A percentile compares a stretch with the other conserved stretches of the same genome.
phyloP scores from a whole-genome alignment of 2,329 filamentous ascomycete species.

The Exserohilum turcica region DNA sequence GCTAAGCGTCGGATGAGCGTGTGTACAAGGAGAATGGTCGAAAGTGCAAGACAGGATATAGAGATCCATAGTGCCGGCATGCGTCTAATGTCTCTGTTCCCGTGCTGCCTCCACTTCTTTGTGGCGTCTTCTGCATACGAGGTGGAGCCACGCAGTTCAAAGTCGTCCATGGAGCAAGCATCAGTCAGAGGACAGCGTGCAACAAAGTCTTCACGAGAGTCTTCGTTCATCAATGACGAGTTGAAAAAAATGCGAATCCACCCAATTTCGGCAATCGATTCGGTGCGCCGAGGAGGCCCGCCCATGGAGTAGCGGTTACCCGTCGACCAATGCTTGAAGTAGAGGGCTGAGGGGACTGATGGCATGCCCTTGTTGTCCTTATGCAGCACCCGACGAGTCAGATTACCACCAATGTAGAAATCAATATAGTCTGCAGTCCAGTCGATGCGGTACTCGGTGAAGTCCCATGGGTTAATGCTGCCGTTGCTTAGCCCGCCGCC shows the following conservation, averaged over 20 bases:
- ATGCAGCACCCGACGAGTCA: slow-evolving; percentile 42
- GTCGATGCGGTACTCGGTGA: slow-evolving; percentile 54
- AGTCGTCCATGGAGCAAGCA: slow-evolving; percentile 47
- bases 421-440: slow-evolving; percentile 53
- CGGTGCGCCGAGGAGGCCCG: slow-evolving; percentile 49
- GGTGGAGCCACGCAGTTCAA: slow-evolving; percentile 41
- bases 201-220: slow-evolving; percentile 11
- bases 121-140: slow-evolving; percentile 29
- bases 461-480: slow-evolving; percentile 50
- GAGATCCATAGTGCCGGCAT: slow-evolving; percentile 44
- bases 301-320: slow-evolving; percentile 53
- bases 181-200: slow-evolving; percentile 8
- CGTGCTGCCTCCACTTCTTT: slow-evolving; percentile 39
- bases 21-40: slow-evolving; percentile 38
- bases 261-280: slow-evolving; percentile 51
- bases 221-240: slow-evolving; percentile 48
- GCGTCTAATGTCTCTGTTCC: slow-evolving; percentile 26
- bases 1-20: slow-evolving; percentile 34
- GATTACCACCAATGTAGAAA: slow-evolving; percentile 51
- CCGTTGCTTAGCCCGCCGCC: slow-evolving; percentile 36
- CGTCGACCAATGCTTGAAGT: slow-evolving; percentile 57
- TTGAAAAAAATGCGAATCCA: slow-evolving; percentile 60
- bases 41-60: slow-evolving; percentile 36
- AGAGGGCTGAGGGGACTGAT: slow-evolving; percentile 50
- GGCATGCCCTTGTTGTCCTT: slow-evolving; percentile 45